phyloP scores from a whole-genome alignment of 1,284 basidiomycete genomes.

The Ceratobasidium sp. region DNA sequence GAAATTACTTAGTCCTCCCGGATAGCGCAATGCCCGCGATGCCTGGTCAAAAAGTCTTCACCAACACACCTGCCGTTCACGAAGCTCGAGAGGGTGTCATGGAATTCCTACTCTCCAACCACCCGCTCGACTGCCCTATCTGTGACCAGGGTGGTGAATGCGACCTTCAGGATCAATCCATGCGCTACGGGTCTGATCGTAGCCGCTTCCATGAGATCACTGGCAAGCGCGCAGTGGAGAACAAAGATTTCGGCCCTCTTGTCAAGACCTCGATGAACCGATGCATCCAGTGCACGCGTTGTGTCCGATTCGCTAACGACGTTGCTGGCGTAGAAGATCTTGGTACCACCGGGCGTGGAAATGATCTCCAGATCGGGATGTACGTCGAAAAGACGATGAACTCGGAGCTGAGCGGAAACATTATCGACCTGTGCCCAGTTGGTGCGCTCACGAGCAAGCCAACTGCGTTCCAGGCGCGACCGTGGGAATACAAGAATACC shows the following conservation, averaged over 20 bases:
- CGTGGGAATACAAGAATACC: conserved; percentile 99
- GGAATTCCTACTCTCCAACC: conserved; percentile 98
- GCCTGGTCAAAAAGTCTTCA: conserved; percentile 96
- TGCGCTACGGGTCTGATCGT: conserved; percentile 98
- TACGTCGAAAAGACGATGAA: conserved; percentile 98
- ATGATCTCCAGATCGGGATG: conserved; percentile 98
- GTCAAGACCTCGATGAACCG: conserved; percentile 99
- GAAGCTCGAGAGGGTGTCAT: conserved; percentile 98
- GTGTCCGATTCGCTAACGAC: conserved; percentile 98
- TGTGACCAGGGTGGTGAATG: conserved; percentile 99
- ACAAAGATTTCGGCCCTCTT: conserved; percentile 97
- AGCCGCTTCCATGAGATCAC: conserved; percentile 98
- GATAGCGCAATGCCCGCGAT: conserved; percentile 95
- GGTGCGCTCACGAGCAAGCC: conserved; percentile 98
- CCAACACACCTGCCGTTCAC: conserved; percentile 94
- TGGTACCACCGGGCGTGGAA: conserved; percentile 96
- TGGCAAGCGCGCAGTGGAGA: conserved; percentile 97
- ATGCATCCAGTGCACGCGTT: conserved; percentile 99
- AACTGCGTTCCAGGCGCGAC: conserved; percentile 95
- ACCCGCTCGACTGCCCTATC: conserved; percentile 97
- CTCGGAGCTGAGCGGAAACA: conserved; percentile 97
- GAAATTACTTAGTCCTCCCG: conserved; percentile 21
- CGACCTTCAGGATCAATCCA: conserved; percentile 99
- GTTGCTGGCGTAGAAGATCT: conserved; percentile 98
- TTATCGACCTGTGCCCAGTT: conserved; percentile 96